Evolutionary conservation across 345 rosid genomes (phyloP), one percentile per base, ranked within the genome.

Genomic region (Hypericum perforatum): DNA sequence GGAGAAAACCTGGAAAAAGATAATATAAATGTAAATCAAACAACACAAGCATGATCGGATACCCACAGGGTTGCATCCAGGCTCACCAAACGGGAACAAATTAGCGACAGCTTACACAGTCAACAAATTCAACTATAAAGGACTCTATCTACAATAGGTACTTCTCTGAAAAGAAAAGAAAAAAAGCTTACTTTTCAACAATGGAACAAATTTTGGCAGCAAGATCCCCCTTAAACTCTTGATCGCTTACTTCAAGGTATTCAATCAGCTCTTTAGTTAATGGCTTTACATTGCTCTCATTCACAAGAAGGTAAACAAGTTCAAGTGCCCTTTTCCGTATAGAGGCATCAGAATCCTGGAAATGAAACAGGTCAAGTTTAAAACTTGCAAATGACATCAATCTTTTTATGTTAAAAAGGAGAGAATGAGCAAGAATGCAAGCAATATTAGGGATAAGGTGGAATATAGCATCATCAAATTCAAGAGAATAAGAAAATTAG

Each of bases 271-370:
- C 99, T 71, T 85, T 94, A 8, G 87, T 83, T 63, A 94, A 65
- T 53, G 89, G 80, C 70, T 82, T 89, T 71, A 86, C 97, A 73
- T 94, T 94, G 65, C 60, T 89, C 63, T 84, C 97, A 70, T 89
- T 94, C 43, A 94, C 86, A 56, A 94, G 72, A 68, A 85, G 71
- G 67, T 78, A 80, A 62, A 89, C 81, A 54, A 94, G 91, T 65
- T 89, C 94, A 62, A 94, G 95, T 29, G 99, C 95, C 71, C 97
- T 78, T 83, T 94, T 94, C 62, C 89, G 82, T 66, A 94, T 86
- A 41, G 99, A 94, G 64, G 94, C 99, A 84, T 94, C 99, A 60
- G 82, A 76, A 69, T 89, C 99, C 99, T 94, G 85, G 47, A 74
- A 74, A 52, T 63, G 52, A 52, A 74, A 60, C 48, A 72, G 49